Evolutionary conservation across 2,329 filamentous ascomycete species (phyloP), one percentile per base, ranked within the genome.

Genomic region (Trichoderma atroviride): DNA sequence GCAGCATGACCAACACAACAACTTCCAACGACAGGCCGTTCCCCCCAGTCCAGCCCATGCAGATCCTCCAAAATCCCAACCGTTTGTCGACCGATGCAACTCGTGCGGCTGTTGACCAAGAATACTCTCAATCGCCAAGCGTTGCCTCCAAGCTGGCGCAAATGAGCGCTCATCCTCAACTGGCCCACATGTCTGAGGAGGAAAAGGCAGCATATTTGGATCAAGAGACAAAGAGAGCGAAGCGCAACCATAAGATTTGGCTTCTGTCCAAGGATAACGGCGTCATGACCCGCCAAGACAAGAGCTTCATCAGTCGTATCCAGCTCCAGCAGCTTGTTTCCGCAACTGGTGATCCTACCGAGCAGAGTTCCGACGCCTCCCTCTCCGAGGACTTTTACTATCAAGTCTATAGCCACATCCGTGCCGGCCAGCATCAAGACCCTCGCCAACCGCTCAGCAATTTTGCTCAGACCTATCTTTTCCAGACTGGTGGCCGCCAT

Each of bases 281-380:
- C 29, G 83, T 99, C 71, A 99, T 99, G 96, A 99, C 96, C 4
- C 96, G 96, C 0, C 95, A 98, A 78, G 96, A 99, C 81, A 99
- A 99, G 85, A 99, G 97, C 79, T 99, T 98, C 81, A 97, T 99
- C 74, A 98, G 96, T 5, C 90, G 96, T 22, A 99, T 99, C 73
- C 96, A 99, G 79, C 86, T 99, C 64, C 96, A 99, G 81, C 96
- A 99, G 78, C 87, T 99, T 43, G 93, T 99, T 66, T 90, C 95
- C 13, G 94, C 96, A 10, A 97, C 94, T 29, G 95, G 95, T 11
- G 96, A 94, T 75, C 87, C 94, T 4, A 91, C 91, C 65, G 94
- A 97, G 71, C 87, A 90, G 57, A 91, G 91, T 57, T 88, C 89
- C 0, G 94, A 98, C 77, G 89, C 93, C 43, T 89, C 92, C 7